Evolutionary conservation across 192 early-diverging fungal genomes (phyloP), one percentile per base, ranked within the genome.

Genomic region (Phlyctochytrium bullatum): DNA sequence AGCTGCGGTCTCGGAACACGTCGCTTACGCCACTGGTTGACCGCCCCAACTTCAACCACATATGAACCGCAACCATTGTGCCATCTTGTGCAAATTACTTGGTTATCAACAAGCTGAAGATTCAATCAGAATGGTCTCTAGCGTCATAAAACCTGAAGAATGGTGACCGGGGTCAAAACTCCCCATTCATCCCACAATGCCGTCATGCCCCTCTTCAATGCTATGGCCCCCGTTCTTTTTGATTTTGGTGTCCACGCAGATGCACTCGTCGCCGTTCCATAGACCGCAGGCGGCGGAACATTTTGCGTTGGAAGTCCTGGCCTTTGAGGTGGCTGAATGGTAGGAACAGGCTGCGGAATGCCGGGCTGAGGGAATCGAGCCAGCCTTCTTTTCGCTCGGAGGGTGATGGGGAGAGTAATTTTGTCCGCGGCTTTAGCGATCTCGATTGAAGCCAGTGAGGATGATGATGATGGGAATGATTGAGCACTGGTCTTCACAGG

Each of bases 111-210:
- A 65, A 80, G 65, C 74, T 17, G 61, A 52, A 65, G n/a, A 54
- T 12, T 23, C 20, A 65, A 51, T 0, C 29, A 47, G 59, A 47
- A 51, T 20, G 24, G 10, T 58, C 56, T 16, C 25, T 27, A 29
- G 16, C 14, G 25, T 27, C 0, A 61, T 25, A 20, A 12, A 74
- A 93, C 88, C 84, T 94, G 88, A 31, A 94, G 69, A 40, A 98
- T 80, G 23, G 96, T 98, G 3, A 94, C 92, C 25, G 95, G 94
- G 32, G 92, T 87, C 70, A 92, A 82, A 17, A 84, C 85, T 35
- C 95, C 96, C 88, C 91, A 94, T 67, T 95, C 94, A 78, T 94
- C 89, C 93, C 93, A 98, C 66, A 94, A 77, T 16, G 88, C 87
- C 17, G 89, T 90, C 95, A 97, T 98, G n/a, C 96, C 96, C 81